These are phyloP conservation scores for Cucumis melo DNA, from an alignment of 306 rosid genomes.

Conservation along the genomic window DNA sequence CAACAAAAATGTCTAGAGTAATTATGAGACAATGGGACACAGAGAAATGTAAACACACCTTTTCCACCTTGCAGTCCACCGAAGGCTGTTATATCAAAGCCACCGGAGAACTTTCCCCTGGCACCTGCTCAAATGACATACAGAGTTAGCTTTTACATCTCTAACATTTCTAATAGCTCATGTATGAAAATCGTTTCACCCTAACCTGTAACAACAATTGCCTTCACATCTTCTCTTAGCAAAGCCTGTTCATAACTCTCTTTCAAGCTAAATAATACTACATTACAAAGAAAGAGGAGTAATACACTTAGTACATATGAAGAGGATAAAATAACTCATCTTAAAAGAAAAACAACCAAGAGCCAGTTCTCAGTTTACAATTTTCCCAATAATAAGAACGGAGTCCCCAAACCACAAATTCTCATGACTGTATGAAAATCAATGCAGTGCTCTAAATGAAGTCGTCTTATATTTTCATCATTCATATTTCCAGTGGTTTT, in stretches of 20 bases:
- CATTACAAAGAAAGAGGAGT: neutral
- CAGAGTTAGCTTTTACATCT: slow-evolving; percentile 7
- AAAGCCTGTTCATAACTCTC: slow-evolving; percentile 58
- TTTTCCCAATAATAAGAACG: neutral
- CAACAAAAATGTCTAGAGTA: neutral
- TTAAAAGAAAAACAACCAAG: neutral
- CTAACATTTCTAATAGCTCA: neutral
- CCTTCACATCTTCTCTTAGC: slow-evolving; percentile 74
- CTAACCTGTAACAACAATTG: slow-evolving; percentile 77
- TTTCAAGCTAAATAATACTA: slow-evolving; percentile 59
- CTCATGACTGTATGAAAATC: neutral
- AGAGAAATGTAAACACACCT: slow-evolving; percentile 23
- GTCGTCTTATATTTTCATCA: neutral
- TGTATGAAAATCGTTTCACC: neutral
- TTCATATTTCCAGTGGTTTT: neutral
- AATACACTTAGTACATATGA: neutral
- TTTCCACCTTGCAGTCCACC: slow-evolving; percentile 44
- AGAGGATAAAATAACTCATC: neutral
- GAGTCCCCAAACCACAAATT: neutral
- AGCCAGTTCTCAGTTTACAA: neutral
- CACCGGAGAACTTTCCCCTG: slow-evolving; percentile 87
- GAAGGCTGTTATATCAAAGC: slow-evolving; percentile 73
- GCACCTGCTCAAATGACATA: slow-evolving; percentile 44
- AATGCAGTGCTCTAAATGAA: neutral
- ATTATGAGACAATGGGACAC: neutral